phyloP scores from a whole-genome alignment of 1,284 basidiomycete genomes.

The Tilletia walkeri region DNA sequence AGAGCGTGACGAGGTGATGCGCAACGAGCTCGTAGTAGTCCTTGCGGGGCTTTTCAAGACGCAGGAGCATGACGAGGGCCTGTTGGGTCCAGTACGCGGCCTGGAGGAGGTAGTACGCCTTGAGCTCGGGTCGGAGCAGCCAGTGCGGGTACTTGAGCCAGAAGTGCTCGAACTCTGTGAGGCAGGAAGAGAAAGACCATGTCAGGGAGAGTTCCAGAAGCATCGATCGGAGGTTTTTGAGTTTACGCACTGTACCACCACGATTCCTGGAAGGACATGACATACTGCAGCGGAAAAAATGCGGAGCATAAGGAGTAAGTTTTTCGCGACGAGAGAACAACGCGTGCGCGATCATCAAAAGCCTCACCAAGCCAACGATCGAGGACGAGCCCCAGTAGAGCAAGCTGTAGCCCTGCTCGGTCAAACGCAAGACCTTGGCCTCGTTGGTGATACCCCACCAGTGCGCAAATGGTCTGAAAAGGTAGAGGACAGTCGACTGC shows the following conservation, averaged over 20 bases:
- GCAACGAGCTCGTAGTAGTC: conserved; percentile 82
- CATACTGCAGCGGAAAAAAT: conserved; percentile 60
- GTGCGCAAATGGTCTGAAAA: conserved; percentile 70
- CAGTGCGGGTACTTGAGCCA: conserved; percentile 54
- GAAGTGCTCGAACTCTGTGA: conserved; percentile 45
- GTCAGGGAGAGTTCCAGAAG: neutral
- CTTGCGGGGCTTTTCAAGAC: conserved; percentile 88
- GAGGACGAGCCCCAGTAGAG: conserved; percentile 50
- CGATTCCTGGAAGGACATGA: conserved; percentile 82
- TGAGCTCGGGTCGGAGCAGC: conserved; percentile 81
- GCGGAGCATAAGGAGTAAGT: conserved; percentile 61
- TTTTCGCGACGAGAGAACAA: neutral
- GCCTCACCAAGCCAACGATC: conserved; percentile 33
- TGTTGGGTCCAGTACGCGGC: conserved; percentile 91
- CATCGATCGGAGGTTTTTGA: no score
- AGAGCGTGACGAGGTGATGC: conserved; percentile 86
- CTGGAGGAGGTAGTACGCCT: conserved; percentile 79
- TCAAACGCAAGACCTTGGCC: conserved; percentile 46
- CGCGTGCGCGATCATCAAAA: neutral
- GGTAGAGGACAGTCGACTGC: conserved; percentile 70
- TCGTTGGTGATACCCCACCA: conserved; percentile 52
- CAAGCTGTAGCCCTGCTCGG: conserved; percentile 52
- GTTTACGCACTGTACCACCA: conserved; percentile 69
- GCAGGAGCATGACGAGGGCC: conserved; percentile 77
- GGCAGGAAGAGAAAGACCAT: neutral